phyloP scores from a whole-genome alignment of 768 basidiomycete species.

The Pisolithus sp. region DNA sequence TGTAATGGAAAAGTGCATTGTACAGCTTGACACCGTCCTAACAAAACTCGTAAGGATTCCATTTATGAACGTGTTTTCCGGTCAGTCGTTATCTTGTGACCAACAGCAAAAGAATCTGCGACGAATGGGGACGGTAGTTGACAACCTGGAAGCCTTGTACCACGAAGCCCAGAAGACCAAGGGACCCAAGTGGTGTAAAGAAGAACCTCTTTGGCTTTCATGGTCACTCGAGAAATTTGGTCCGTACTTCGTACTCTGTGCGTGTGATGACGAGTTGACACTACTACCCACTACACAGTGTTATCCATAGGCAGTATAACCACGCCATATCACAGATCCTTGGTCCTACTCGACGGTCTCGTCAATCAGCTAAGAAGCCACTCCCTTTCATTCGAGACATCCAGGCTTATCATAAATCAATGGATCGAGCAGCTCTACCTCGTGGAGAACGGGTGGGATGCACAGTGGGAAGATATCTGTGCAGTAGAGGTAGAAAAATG shows the following conservation, averaged over 20 bases:
- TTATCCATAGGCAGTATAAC: background rate
- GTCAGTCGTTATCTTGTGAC: background rate
- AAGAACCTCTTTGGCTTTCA: slow-evolving; percentile 74
- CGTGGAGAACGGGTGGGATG: slow-evolving; percentile 59
- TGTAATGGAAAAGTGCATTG: slow-evolving; percentile 60
- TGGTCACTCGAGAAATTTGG: slow-evolving; percentile 81
- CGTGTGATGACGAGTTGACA: background rate
- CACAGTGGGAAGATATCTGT: slow-evolving; percentile 74
- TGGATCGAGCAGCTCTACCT: slow-evolving; percentile 71
- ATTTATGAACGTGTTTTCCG: background rate
- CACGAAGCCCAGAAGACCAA: slow-evolving; percentile 66
- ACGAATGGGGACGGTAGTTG: slow-evolving; percentile 56
- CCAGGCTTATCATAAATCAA: slow-evolving; percentile 53
- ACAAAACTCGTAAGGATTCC: slow-evolving; percentile 54
- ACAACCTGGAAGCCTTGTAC: slow-evolving; percentile 57
- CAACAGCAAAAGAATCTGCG: slow-evolving; percentile 63
- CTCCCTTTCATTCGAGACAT: slow-evolving; percentile 60
- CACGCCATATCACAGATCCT: too few relatives aligned
- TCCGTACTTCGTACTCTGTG: slow-evolving; percentile 21
- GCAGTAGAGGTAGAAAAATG: slow-evolving; percentile 72
- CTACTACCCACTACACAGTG: background rate
- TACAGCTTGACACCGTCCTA: slow-evolving; percentile 51
- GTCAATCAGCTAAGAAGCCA: slow-evolving; percentile 44
- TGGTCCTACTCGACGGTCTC: too few relatives aligned
- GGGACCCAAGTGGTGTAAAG: slow-evolving; percentile 63